These are phyloP conservation scores for Jasminum sambac DNA, from an alignment of 257 asterid species.

Conservation along the genomic window DNA sequence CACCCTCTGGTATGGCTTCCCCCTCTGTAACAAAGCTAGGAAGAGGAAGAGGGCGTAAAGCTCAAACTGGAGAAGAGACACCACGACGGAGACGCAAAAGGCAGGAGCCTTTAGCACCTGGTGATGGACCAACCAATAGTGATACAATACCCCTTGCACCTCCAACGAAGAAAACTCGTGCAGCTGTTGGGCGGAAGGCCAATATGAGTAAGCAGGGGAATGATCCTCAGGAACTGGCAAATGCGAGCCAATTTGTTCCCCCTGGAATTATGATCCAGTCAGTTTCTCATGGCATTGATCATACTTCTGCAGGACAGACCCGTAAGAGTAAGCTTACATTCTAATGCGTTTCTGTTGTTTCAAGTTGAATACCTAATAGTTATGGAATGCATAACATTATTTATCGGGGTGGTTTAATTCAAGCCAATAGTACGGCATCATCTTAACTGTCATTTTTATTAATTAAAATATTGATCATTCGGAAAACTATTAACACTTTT, in stretches of 20 bases:
- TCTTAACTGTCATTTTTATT: background rate
- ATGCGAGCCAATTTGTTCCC: slow-evolving; percentile 21
- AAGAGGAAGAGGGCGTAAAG: slow-evolving; percentile 55
- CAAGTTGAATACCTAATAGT: slow-evolving; percentile 8
- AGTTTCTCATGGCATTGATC: slow-evolving; percentile 35
- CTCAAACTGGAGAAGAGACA: slow-evolving; percentile 60
- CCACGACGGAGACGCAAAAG: slow-evolving; percentile 72
- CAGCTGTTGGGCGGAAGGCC: slow-evolving; percentile 56
- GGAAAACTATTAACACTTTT: background rate
- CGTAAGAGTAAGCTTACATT: slow-evolving; percentile 34
- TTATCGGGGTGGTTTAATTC: background rate
- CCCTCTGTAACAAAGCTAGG: slow-evolving; percentile 51
- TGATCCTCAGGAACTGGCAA: slow-evolving; percentile 37
- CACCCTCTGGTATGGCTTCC: slow-evolving; percentile 35
- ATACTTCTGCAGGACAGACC: slow-evolving; percentile 24
- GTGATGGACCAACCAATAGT: slow-evolving; percentile 44
- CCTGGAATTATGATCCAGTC: slow-evolving; percentile 4
- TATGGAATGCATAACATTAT: background rate
- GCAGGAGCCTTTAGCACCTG: slow-evolving; percentile 46
- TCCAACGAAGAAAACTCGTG: slow-evolving; percentile 66
- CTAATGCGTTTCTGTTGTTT: background rate
- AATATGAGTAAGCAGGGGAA: slow-evolving; percentile 38
- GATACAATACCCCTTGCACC: slow-evolving; percentile 47
- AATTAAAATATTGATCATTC: background rate
- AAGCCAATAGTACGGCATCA: background rate